Conservation (phyloP, 192 early-diverging fungal genomes). For the Coemansia sp. region DNA sequence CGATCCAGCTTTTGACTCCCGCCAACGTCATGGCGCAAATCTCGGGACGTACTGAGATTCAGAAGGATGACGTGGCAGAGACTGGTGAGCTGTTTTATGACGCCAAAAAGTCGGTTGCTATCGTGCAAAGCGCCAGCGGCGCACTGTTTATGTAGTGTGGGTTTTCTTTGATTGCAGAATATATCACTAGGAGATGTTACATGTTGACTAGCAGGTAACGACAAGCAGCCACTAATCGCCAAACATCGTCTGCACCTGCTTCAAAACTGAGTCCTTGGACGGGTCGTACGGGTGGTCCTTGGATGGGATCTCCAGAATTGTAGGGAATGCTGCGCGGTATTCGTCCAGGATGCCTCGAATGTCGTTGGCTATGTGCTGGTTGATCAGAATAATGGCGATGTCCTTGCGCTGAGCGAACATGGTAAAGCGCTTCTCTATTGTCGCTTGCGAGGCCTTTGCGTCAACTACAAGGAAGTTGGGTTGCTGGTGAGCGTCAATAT, state of each 20-base stretch:
- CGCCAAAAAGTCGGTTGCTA: constrained; percentile 47
- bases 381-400: constrained; percentile 97
- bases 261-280: constrained; percentile 79
- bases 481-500: constrained; percentile 88
- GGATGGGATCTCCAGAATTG: constrained; percentile 96
- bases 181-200: background rate
- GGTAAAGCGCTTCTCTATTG: constrained; percentile 76
- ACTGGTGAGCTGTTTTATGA: constrained; percentile 73
- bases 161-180: background rate
- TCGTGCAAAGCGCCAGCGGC: constrained; percentile 37
- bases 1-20: constrained; percentile 93
- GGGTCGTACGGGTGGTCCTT: constrained; percentile 99
- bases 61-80: constrained; percentile 84
- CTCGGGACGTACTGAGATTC: constrained; percentile 78
- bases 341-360: constrained; percentile 89
- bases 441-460: constrained; percentile 70
- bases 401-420: constrained; percentile 92
- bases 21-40: constrained; percentile 83
- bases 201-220: background rate
- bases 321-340: constrained; percentile 90
- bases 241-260: constrained; percentile 76
- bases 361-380: constrained; percentile 93
- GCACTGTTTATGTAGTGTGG: constrained; percentile 29
- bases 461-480: constrained; percentile 97
- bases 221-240: constrained; percentile 59